Evolutionary conservation across 2,329 filamentous ascomycete species (phyloP), one percentile per base, ranked within the genome.

Genomic region (Beauveria sp.): DNA sequence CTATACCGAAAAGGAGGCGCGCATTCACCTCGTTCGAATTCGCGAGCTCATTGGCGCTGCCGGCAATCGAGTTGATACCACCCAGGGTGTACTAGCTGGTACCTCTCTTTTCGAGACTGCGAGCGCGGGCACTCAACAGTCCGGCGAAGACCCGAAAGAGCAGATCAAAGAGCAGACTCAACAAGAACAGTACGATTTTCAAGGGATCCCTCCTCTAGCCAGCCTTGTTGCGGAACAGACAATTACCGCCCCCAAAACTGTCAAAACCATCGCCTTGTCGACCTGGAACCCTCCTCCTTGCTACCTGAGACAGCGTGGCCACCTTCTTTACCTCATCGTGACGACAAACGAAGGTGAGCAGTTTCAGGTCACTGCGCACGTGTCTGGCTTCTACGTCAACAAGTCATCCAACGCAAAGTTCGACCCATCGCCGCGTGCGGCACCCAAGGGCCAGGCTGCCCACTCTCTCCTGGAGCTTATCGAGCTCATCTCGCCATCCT

Each of bases 1-100:
- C 51, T 99, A 99, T 75, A 99, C 91, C 49, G 95, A 99, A 79
- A 98, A 96, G 79, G 95, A 99, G 77, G 93, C 95, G 34, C 88
- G 96, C 66, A 89, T 99, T 81, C 95, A 99, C 76, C 79, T 98
- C 66, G 86, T 99, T 58, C 85, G 95, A 66, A 88, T 96, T 64
- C 85, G 95, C 65, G 95, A 99, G 72, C 83, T 99, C 66, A 92
- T 99, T 68, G 95, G 95, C 54, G 93, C 93, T 68, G 87, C 93
- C 47, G 92, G 92, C 47, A 86, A 97, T 74, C 88, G 93, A 63
- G 89, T 91, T 60, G 95, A 98, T 73, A 86, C 88, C 61, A 82
- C 96, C 49, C 89, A 96, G 68, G 95, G 95, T 63, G 86, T 97
- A 62, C 81, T 90, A 60, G 88, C 95, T 0, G 96, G 95, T 42